Evolutionary conservation across 768 basidiomycete genomes (phyloP), one percentile per base, ranked within the genome.

Genomic region (Cystoderma amianthinum): DNA sequence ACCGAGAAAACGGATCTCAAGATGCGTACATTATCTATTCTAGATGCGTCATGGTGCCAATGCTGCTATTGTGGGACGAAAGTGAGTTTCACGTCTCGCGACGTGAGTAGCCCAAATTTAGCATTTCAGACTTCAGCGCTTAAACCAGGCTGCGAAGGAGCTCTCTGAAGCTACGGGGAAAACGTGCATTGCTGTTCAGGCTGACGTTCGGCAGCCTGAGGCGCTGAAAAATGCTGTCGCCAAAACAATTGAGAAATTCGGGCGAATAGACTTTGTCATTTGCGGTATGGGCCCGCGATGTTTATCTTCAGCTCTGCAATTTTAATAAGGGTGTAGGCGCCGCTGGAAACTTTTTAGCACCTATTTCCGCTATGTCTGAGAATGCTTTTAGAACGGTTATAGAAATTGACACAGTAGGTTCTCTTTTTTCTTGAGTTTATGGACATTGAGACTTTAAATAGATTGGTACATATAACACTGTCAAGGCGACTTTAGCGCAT

Each of bases 281-380:
- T 92, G 90, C 56, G 92, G 92, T 87, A 59, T 43, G 71, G 15
- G n/a, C 33, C 18, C 37, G 24, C 20, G 24, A 15, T 35, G n/a
- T 17, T 13, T 28, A 21, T 35, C 25, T 19, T 32, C 21, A n/a
- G 25, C 9, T 42, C 5, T n/a, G 15, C 7, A 15, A 15, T 40
- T 16, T 28, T 25, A 13, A 24, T 13, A 13, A 12, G 13, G 9
- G 7, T 32, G 9, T 54, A 92, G 90, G 90, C 46, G 93, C 93
- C 32, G 95, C 95, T 44, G 95, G 95, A 2, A 99, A 98, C 66
- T 99, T 97, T 65, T 70, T 99, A 20, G 85, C 85, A 1, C 84
- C 92, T 12, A 88, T 95, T 44, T 76, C 79, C 28, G 77, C 72
- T 1, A 72, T 96, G 44, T 92, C 89, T 2, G 82, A 87, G 57